Conservation (phyloP, 352 stramenopile species). For the Phytophthora megakarya region DNA sequence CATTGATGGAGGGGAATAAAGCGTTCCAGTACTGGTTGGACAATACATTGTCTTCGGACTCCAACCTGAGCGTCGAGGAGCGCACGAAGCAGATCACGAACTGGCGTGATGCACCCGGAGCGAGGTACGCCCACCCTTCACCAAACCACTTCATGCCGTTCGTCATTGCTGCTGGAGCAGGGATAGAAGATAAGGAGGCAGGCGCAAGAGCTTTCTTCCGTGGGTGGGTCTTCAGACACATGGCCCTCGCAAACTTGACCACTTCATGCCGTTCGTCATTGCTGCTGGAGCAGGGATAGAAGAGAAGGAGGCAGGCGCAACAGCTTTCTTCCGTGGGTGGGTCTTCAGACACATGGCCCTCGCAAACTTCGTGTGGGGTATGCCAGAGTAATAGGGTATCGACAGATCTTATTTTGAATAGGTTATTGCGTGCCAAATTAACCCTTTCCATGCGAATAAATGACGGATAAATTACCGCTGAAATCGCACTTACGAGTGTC, state of each 20-base stretch:
- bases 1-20: constrained; percentile 25
- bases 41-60: constrained; percentile 26
- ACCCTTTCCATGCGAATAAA: constrained; percentile 7
- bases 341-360: constrained; percentile 22
- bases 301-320: constrained; percentile 18
- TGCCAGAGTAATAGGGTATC: constrained; percentile 1
- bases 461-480: too few relatives aligned
- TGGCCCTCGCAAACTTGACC: constrained; percentile 27
- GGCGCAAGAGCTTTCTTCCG: constrained; percentile 20
- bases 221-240: constrained; percentile 18
- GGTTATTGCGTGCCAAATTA: background rate
- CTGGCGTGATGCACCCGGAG: constrained; percentile 15
- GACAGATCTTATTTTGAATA: background rate
- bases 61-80: constrained; percentile 21
- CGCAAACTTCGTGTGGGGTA: constrained; percentile 30
- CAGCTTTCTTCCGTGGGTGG: constrained; percentile 23
- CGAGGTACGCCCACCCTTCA: constrained; percentile 19
- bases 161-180: constrained; percentile 21
- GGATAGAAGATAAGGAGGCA: constrained; percentile 24
- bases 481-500: too few relatives aligned
- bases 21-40: constrained; percentile 41
- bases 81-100: constrained; percentile 16
- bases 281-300: constrained; percentile 27
- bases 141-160: constrained; percentile 29
- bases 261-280: constrained; percentile 30